Base-by-base conservation (phyloP, 73 alveolate genomes). In the Durusdinium trenchii region DNA sequence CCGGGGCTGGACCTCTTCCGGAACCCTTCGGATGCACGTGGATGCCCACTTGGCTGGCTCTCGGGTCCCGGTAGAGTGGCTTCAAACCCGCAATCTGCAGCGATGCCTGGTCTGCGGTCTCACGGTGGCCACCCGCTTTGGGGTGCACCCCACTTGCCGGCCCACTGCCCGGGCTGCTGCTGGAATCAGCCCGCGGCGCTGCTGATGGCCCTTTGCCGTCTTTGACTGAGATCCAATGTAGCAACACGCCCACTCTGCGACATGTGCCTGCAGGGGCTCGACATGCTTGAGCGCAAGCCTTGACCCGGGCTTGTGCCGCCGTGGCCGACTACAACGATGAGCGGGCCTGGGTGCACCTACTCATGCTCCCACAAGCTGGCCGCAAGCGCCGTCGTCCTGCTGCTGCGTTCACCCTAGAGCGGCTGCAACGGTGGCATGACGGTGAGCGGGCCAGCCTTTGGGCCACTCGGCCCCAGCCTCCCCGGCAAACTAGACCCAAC, bases 51-150 rank as follows among this genome's bases (percentile, higher is more conserved):
- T 79, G n/a, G 47, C 60, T 4, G 89, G 89, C 89, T 79, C 89
- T 48, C 54, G 32, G 28, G 89, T 79, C 43, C 89, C 89, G 23
- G 23, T 42, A 18, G 89, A 43, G 38, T 79, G 89, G 89, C 64
- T 79, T 36, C 89, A 79, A 42, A 42, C 89, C 12, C 89, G 61
- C 32, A 62, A 62, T 16, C 89, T 60, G 10, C 62, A 45, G 61
- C 89, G 89, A n/a, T 79, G 89, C 64, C 43, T 30, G 64, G 89
- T 79, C 64, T 75, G 86, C 86, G 86, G 86, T 54, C 43, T 75
- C 35, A 75, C 57, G n/a, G 54, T 79, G 60, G 54, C 89, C 1
- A 79, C 89, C 64, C 89, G 89, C 62, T 42, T 45, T 14, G 89
- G 89, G 64, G 45, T 79, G 64, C 89, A 79, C 64, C 89, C 89